phyloP scores from a whole-genome alignment of 2,329 filamentous ascomycete species.

The Paecilomyces fulvus region DNA sequence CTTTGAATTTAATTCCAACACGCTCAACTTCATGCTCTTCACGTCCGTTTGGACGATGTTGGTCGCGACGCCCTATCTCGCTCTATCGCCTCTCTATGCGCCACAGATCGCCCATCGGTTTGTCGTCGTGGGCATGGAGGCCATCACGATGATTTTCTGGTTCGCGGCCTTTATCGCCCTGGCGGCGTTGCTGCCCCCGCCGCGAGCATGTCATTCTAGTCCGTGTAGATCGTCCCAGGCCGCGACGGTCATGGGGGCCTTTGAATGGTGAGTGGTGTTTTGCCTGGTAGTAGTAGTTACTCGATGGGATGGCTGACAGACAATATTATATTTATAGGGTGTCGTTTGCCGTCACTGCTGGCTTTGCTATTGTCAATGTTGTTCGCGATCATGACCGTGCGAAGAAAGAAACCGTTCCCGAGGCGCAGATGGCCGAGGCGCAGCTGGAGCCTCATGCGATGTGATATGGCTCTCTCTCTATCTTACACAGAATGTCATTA shows the following conservation, averaged over 20 bases:
- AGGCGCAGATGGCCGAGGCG: neutral
- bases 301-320: neutral
- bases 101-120: slow-evolving; percentile 54
- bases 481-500: too few species aligned
- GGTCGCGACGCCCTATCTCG: slow-evolving; percentile 58
- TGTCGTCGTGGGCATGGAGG: slow-evolving; percentile 59
- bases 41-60: slow-evolving; percentile 67
- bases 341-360: slow-evolving; percentile 6
- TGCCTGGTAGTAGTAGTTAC: too few species aligned
- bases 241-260: slow-evolving; percentile 39
- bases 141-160: slow-evolving; percentile 77
- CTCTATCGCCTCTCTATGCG: slow-evolving; percentile 57
- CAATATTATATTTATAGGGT: too few species aligned
- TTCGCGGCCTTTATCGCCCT: slow-evolving; percentile 77
- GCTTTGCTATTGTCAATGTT: slow-evolving; percentile 3
- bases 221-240: slow-evolving; percentile 54
- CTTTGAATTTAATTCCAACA: slow-evolving; percentile 38
- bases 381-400: neutral
- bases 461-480: too few species aligned
- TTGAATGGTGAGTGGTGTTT: slow-evolving; percentile 36
- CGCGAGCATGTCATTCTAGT: slow-evolving; percentile 44
- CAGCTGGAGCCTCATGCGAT: neutral
- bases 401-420: neutral
- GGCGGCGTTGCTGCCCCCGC: slow-evolving; percentile 54
- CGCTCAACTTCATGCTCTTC: slow-evolving; percentile 74